A percentile compares a stretch with the other conserved stretches of the same genome.
Conservation (phyloP, 1,284 basidiomycete species). For the Thelephora terrestris region DNA sequence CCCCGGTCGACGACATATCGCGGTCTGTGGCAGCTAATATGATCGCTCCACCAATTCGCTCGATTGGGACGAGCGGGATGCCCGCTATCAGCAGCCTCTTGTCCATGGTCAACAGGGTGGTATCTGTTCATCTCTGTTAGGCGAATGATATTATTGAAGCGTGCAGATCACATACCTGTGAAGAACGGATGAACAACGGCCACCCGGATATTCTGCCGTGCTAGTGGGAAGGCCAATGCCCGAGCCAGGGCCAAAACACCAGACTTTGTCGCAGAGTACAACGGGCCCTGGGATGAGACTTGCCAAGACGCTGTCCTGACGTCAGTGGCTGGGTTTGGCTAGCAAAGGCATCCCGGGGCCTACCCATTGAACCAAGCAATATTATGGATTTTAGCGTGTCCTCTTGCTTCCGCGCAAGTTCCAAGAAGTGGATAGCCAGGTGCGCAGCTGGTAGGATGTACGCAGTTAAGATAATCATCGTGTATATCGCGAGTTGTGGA, state of each 20-base stretch:
- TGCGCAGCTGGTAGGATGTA: conserved; percentile 19
- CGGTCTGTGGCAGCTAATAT: conserved; percentile 41
- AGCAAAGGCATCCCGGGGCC: conserved; percentile 5
- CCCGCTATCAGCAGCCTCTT: conserved; percentile 27
- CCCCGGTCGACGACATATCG: conserved; percentile 18
- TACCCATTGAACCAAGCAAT: conserved; percentile 46
- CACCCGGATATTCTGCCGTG: conserved; percentile 34
- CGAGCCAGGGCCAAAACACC: conserved; percentile 45
- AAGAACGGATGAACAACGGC: conserved; percentile 37
- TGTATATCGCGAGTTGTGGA: not conserved
- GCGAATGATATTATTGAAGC: conserved; percentile 26
- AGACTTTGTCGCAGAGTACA: conserved; percentile 45
- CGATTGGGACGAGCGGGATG: conserved; percentile 38
- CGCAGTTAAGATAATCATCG: conserved; percentile 26
- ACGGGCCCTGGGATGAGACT: conserved; percentile 30
- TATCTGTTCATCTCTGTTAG: conserved; percentile 28
- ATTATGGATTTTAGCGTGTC: conserved; percentile 33
- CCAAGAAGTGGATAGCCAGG: conserved; percentile 42
- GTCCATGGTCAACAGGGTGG: conserved; percentile 24
- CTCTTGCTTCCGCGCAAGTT: conserved; percentile 20
- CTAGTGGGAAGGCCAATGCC: conserved; percentile 29
- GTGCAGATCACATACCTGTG: conserved; percentile 2
- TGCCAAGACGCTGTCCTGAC: conserved; percentile 36
- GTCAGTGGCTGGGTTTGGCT: too few species aligned
- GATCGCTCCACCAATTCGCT: conserved; percentile 40